phyloP scores from a whole-genome alignment of 179 eudicot species.

The Pouteria campechiana region DNA sequence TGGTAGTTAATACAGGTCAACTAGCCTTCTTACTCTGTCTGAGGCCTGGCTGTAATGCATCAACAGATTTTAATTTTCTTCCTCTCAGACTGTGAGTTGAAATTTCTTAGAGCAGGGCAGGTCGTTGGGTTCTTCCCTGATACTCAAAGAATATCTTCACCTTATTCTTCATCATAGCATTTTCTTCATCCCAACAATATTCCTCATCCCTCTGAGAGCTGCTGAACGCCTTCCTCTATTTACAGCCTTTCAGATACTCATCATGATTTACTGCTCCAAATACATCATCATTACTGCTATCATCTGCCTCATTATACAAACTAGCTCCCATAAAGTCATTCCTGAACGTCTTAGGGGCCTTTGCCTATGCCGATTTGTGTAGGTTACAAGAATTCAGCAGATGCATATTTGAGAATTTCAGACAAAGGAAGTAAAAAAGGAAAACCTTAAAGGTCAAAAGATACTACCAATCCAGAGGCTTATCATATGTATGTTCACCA shows the following conservation, averaged over 20 bases:
- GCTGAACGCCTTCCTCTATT: slow-evolving; percentile 52
- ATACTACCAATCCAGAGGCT: slow-evolving; percentile 59
- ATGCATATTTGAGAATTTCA: not conserved
- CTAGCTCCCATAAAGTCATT: slow-evolving; percentile 55
- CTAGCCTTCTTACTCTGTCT: slow-evolving; percentile 86
- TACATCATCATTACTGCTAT: slow-evolving; percentile 76
- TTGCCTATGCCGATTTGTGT: slow-evolving; percentile 65
- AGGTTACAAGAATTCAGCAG: slow-evolving; percentile 7
- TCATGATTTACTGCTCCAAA: slow-evolving; percentile 94
- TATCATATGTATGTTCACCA: slow-evolving; percentile 35
- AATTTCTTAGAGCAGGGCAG: slow-evolving; percentile 32
- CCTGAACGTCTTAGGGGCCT: slow-evolving; percentile 72
- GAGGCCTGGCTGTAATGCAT: slow-evolving; percentile 40
- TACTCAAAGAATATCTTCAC: slow-evolving; percentile 38
- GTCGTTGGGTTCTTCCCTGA: slow-evolving; percentile 65
- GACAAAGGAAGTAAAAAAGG: not conserved
- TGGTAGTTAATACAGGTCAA: slow-evolving; percentile 55
- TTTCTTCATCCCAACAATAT: slow-evolving; percentile 54
- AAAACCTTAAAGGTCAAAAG: not conserved
- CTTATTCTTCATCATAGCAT: slow-evolving; percentile 58
- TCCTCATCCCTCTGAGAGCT: slow-evolving; percentile 83
- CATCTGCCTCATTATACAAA: slow-evolving; percentile 55
- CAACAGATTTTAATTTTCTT: slow-evolving; percentile 41
- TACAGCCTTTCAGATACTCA: slow-evolving; percentile 50
- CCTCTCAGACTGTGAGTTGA: slow-evolving; percentile 45